Evolutionary conservation across 768 basidiomycete species (phyloP), one percentile per base, ranked within the genome.

Genomic region (Leccinum subtestaceum): DNA sequence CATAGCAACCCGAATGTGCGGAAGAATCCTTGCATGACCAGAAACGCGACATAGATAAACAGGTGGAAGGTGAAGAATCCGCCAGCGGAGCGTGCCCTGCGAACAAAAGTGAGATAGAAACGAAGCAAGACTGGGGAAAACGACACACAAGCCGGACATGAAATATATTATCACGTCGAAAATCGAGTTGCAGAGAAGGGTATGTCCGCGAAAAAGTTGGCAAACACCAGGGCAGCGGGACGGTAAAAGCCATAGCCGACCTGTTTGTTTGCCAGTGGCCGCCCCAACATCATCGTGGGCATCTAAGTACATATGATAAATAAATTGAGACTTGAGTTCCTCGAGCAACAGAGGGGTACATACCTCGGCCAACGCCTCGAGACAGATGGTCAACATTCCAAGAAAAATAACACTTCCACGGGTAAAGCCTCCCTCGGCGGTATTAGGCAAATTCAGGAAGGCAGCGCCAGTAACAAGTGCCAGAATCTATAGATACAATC

Each of bases 1-100:
- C 79, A 84, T 61, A 85, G 70, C 56, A 80, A 70, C 31, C 88
- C 88, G 58, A 89, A 81, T 0, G 84, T 85, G 43, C 91, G 77
- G 84, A 95, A 96, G 78, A 94, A 91, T 0, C 85, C 89, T 72
- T 91, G 88, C 85, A 94, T 88, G 23, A 84, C 71, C 53, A 93
- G 76, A 70, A 82, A 91, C 2, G 84, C 81, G 25, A 83, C 19
- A 60, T 88, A 88, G 52, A 80, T 79, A 72, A 89, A 80, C 21
- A 94, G 72, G 68, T 87, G 85, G 76, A 81, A 85, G 17, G 87
- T 78, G 69, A 80, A 83, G 72, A 80, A 83, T 17, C 66, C 78
- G 17, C 68, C 75, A 3, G 75, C 75, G 5, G 72, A 70, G 7
- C 76, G 77, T 15, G 71, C 63, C 36, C 70, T 71, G 15, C 38